Base-by-base conservation (phyloP, 2,329 filamentous ascomycete species). In the Colletotrichum orchidophilum region DNA sequence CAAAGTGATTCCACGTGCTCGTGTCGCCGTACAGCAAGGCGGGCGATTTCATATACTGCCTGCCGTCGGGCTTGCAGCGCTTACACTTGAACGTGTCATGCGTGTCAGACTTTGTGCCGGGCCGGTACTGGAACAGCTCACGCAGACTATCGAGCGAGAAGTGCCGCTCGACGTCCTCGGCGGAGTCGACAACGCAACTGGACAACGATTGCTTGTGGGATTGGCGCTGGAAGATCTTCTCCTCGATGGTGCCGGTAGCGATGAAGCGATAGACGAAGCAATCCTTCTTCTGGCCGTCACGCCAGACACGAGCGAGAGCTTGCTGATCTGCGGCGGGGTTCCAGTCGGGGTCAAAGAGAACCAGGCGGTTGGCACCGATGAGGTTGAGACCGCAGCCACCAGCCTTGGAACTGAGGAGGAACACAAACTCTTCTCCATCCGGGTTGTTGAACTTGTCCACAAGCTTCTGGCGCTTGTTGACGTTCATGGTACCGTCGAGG, bases 241-340 rank as follows among this genome's bases (percentile, higher is more conserved):
- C 96, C 79, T 99, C 96, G 73, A 99, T 99, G 0, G 95, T 98
- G 4, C 96, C 96, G 0, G 97, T 98, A 0, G 95, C 94, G 77
- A 99, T 99, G 83, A 99, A 99, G n/a, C 96, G 93, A 81, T 99
- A 99, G 18, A 99, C 96, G 77, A 99, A 99, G 78, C 96, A 99
- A 78, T 99, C 96, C 80, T 99, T 99, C 87, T 97, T 98, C 82
- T 99, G 96, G 0, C 96, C 96, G 77, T 99, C 96, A 86, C 96
- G 94, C 96, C 96, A 99, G 24, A 99, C 96, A 85, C 96, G 93
- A 42, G 96, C 96, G 33, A 99, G 88, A 4, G 96, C 96, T 83
- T 99, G 96, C 81, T 99, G 96, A 78, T 99, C 96, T 1, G 96
- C 95, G 3, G 96, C 96, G 0, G 96, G 96, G 77, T 99, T 99